Conservation (phyloP, 805 yeast genomes). For the Cephaloascus fragrans region DNA sequence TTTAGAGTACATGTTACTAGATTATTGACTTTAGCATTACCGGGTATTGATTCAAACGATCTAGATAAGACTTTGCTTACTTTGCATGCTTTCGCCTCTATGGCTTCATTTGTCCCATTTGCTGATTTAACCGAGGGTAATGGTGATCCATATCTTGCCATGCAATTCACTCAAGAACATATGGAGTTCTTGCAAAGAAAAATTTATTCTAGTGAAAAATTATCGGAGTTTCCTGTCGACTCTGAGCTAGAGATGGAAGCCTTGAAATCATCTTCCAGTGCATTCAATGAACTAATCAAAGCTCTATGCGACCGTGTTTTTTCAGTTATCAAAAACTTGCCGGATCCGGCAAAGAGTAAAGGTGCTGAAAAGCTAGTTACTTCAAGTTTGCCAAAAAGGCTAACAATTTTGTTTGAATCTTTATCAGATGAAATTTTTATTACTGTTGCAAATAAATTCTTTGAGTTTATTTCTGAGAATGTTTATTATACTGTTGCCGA, state of each 20-base stretch:
- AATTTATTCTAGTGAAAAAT: slow-evolving; percentile 17
- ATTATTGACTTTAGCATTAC: slow-evolving; percentile 55
- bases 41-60: slow-evolving; percentile 88
- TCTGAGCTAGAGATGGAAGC: slow-evolving; percentile 42
- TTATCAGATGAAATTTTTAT: slow-evolving; percentile 47
- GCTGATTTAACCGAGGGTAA: slow-evolving; percentile 42
- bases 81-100: slow-evolving; percentile 56
- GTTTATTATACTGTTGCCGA: slow-evolving; percentile 53
- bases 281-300: slow-evolving; percentile 51
- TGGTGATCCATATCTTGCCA: slow-evolving; percentile 23
- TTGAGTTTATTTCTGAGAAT: slow-evolving; percentile 50
- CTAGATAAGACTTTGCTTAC: slow-evolving; percentile 61
- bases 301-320: slow-evolving; percentile 51
- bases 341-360: slow-evolving; percentile 43
- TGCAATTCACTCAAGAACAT: slow-evolving; percentile 59
- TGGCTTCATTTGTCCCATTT: slow-evolving; percentile 67
- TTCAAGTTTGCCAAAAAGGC: slow-evolving; percentile 16
- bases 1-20: slow-evolving; percentile 76
- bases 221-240: slow-evolving; percentile 25
- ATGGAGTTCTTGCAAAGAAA: slow-evolving; percentile 40
- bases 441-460: slow-evolving; percentile 33
- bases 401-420: slow-evolving; percentile 39
- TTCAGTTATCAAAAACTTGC: slow-evolving; percentile 56
- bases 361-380: slow-evolving; percentile 42
- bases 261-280: slow-evolving; percentile 61